Conservation (phyloP, 2,329 filamentous ascomycete genomes). For the Penicillium sp. region DNA sequence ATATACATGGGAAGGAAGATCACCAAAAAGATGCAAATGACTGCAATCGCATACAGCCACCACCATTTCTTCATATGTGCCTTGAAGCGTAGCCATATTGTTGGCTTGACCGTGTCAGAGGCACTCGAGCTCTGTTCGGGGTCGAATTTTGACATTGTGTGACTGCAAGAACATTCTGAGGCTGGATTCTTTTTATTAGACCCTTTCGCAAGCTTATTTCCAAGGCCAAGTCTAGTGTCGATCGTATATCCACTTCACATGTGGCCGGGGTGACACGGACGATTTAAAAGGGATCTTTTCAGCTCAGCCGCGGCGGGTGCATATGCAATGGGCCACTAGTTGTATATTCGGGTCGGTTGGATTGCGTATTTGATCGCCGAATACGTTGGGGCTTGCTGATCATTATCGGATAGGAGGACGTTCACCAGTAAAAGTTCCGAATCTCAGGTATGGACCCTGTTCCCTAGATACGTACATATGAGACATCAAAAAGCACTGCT, state of each 20-base stretch:
- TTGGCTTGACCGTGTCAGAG: slow-evolving; percentile 9
- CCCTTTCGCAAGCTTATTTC: no score
- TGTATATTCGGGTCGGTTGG: not conserved
- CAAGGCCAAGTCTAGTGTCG: no score
- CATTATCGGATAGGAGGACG: not conserved
- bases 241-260: not conserved
- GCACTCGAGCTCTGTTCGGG: slow-evolving; percentile 12
- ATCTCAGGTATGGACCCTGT: no score
- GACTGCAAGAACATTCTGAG: not conserved
- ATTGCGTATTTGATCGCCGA: not conserved
- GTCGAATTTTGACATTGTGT: slow-evolving; percentile 21
- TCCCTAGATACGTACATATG: no score
- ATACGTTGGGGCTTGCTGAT: not conserved
- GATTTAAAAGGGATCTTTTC: not conserved
- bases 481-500: no score
- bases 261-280: not conserved
- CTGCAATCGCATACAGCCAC: slow-evolving; percentile 25
- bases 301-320: not conserved
- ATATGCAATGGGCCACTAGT: no score
- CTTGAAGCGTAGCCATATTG: slow-evolving; percentile 22
- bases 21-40: slow-evolving; percentile 21
- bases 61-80: slow-evolving; percentile 28
- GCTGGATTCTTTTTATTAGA: not conserved
- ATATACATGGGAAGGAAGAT: slow-evolving; percentile 25
- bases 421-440: no score